phyloP scores from a whole-genome alignment of 2,329 filamentous ascomycete genomes.

The Ophiostoma sp. region DNA sequence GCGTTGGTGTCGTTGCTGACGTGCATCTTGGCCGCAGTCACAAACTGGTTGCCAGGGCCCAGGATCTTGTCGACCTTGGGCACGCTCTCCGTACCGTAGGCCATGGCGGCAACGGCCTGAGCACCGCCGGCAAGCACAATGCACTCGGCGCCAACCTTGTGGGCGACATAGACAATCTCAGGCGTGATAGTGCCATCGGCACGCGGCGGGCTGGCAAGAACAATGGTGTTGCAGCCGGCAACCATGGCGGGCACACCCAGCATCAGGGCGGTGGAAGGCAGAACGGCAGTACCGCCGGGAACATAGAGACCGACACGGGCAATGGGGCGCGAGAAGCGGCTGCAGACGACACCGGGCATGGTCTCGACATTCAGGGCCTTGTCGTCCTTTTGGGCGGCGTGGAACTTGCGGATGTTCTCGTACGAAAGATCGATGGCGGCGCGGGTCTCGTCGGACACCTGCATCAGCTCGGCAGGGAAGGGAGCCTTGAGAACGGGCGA shows the following conservation, averaged over 20 bases:
- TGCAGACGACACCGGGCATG: slow-evolving; percentile 95
- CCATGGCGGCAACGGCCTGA: slow-evolving; percentile 92
- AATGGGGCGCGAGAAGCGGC: slow-evolving; percentile 85
- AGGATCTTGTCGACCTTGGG: slow-evolving; percentile 98
- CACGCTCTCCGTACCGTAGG: slow-evolving; percentile 91
- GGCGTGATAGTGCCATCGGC: slow-evolving; percentile 86
- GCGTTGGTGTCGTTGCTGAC: slow-evolving; percentile 97
- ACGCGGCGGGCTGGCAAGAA: slow-evolving; percentile 86
- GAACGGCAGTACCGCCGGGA: slow-evolving; percentile 91
- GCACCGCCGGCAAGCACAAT: slow-evolving; percentile 95
- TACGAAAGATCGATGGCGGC: slow-evolving; percentile 91
- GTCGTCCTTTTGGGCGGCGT: slow-evolving; percentile 81
- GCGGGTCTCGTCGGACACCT: slow-evolving; percentile 74
- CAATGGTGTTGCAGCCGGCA: slow-evolving; percentile 90
- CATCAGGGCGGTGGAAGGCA: slow-evolving; percentile 96
- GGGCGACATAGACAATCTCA: slow-evolving; percentile 94
- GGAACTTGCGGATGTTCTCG: slow-evolving; percentile 92
- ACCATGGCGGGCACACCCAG: slow-evolving; percentile 96
- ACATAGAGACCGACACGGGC: slow-evolving; percentile 96
- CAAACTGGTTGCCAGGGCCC: slow-evolving; percentile 95
- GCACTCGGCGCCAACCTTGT: slow-evolving; percentile 92
- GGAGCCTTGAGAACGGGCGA: slow-evolving; percentile 87
- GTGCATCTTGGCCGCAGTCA: slow-evolving; percentile 97
- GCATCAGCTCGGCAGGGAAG: slow-evolving; percentile 80
- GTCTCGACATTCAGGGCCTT: slow-evolving; percentile 84